A percentile compares a stretch with the other conserved stretches of the same genome.
Evolutionary conservation across 192 early-diverging fungal genomes (phyloP).

Genomic region (Spinellus fusiger): DNA sequence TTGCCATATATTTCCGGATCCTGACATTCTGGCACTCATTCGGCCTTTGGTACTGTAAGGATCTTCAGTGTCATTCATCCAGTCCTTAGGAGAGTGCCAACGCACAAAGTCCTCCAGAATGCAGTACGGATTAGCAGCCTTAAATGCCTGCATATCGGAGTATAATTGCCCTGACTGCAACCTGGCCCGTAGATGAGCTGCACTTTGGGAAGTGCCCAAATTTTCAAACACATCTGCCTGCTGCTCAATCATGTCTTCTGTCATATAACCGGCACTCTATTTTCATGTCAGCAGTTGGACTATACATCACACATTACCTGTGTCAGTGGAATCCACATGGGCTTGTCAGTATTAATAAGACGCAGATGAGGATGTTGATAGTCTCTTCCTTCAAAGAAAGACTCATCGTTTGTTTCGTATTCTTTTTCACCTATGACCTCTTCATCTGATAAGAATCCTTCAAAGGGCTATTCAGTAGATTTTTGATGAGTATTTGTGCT

Average conservation of each 20-base stretch:
- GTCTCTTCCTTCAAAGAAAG: conserved; percentile 45
- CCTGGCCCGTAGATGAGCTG: conserved; percentile 63
- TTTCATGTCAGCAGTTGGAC: not conserved
- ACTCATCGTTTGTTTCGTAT: conserved; percentile 32
- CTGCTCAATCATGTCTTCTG: conserved; percentile 83
- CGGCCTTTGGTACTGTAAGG: conserved; percentile 25
- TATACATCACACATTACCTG: conserved; percentile 36
- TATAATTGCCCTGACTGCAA: conserved; percentile 72
- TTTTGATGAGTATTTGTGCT: too few relatives aligned
- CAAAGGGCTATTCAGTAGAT: conserved; percentile 14
- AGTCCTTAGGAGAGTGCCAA: conserved; percentile 95
- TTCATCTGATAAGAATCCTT: conserved; percentile 16
- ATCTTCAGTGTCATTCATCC: conserved; percentile 58
- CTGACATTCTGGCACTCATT: conserved; percentile 76
- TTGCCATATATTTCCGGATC: conserved; percentile 80
- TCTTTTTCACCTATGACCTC: conserved; percentile 16
- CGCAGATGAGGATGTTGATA: conserved; percentile 8
- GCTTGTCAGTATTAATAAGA: conserved; percentile 48
- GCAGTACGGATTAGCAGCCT: conserved; percentile 84
- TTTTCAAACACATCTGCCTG: conserved; percentile 74
- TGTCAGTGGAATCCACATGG: conserved; percentile 62
- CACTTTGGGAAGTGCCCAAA: conserved; percentile 67
- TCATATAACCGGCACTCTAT: conserved; percentile 71
- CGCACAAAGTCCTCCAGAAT: conserved; percentile 84
- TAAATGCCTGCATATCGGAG: conserved; percentile 88